phyloP scores from a whole-genome alignment of 371 early-diverging fungal species.

The Basidiobolus meristosporus region DNA sequence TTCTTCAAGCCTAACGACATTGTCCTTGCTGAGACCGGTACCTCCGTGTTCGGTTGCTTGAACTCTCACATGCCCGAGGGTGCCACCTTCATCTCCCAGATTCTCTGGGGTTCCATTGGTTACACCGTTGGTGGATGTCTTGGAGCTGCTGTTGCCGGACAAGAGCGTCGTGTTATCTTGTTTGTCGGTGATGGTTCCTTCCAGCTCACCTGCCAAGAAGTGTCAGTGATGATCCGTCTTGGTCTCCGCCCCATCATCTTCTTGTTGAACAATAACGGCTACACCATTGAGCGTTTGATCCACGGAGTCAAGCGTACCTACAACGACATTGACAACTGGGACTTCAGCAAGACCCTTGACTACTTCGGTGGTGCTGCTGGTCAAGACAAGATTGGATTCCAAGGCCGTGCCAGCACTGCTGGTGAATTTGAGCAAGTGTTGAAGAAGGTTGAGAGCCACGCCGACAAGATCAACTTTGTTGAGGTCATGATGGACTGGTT shows the following conservation, averaged over 20 bases:
- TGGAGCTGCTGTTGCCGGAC: slow-evolving; percentile 1
- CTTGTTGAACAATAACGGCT: slow-evolving; percentile 26
- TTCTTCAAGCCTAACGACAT: too few relatives aligned
- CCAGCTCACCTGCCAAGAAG: slow-evolving; percentile 21
- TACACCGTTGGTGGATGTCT: slow-evolving; percentile 9
- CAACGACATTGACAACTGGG: slow-evolving; percentile 23
- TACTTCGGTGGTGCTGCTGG: slow-evolving; percentile 15
- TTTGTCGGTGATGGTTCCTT: slow-evolving; percentile 30
- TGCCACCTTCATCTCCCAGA: slow-evolving; percentile 12
- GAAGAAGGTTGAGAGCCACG: neutral
- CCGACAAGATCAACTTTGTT: neutral
- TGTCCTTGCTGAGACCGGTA: too few relatives aligned
- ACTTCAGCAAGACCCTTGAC: slow-evolving; percentile 15
- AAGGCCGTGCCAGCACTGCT: too few relatives aligned
- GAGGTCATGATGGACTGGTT: slow-evolving; percentile 2
- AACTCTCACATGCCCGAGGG: slow-evolving; percentile 12
- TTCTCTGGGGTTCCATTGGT: slow-evolving; percentile 21
- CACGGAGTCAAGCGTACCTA: slow-evolving; percentile 20
- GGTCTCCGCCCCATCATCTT: slow-evolving; percentile 21
- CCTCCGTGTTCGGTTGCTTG: too few relatives aligned
- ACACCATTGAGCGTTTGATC: slow-evolving; percentile 22
- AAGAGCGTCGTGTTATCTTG: slow-evolving; percentile 6
- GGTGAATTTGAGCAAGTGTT: slow-evolving; percentile 1
- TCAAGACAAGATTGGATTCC: too few relatives aligned
- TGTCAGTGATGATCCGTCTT: slow-evolving; percentile 21